These are phyloP conservation scores for Pseudocercospora crystallina DNA, from an alignment of 2,329 filamentous ascomycete genomes.

Conservation along the genomic window DNA sequence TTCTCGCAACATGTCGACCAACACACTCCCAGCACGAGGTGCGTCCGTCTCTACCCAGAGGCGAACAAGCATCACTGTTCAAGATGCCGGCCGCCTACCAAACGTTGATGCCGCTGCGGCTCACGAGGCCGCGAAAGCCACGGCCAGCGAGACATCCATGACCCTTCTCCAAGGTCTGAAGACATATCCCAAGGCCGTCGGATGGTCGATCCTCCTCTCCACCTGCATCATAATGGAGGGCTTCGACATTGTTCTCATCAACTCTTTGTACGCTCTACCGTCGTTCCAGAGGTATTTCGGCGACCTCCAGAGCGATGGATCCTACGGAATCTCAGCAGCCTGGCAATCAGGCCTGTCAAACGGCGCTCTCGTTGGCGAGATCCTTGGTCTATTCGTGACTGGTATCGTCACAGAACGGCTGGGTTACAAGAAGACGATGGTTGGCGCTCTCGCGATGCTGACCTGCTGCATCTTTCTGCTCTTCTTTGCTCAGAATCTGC, in stretches of 20 bases:
- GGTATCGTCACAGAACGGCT: slow-evolving; percentile 60
- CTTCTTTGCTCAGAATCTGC: slow-evolving; percentile 44
- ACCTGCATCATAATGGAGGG: slow-evolving; percentile 44
- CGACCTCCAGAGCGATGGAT: slow-evolving; percentile 34
- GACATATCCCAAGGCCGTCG: slow-evolving; percentile 38
- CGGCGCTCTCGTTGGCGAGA: slow-evolving; percentile 59
- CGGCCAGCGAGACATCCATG: slow-evolving; percentile 37
- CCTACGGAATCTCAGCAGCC: slow-evolving; percentile 52
- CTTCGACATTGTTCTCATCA: slow-evolving; percentile 40
- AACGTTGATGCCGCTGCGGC: slow-evolving; percentile 19
- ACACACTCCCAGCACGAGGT: not conserved
- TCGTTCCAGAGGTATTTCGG: slow-evolving; percentile 43
- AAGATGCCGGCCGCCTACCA: slow-evolving; percentile 13
- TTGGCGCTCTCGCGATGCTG: slow-evolving; percentile 56
- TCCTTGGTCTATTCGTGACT: slow-evolving; percentile 66
- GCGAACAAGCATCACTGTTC: slow-evolving; percentile 14
- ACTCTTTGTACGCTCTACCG: slow-evolving; percentile 35
- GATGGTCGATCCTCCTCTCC: slow-evolving; percentile 40
- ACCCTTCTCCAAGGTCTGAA: slow-evolving; percentile 35
- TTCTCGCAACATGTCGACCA: slow-evolving; percentile 1
- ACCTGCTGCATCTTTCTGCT: slow-evolving; percentile 54
- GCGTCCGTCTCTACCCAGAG: slow-evolving; percentile 3
- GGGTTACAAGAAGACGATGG: slow-evolving; percentile 53
- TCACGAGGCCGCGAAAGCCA: slow-evolving; percentile 31
- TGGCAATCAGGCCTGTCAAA: slow-evolving; percentile 61